Base-by-base conservation (phyloP, 768 basidiomycete genomes). In the Tylopilus intermedius region DNA sequence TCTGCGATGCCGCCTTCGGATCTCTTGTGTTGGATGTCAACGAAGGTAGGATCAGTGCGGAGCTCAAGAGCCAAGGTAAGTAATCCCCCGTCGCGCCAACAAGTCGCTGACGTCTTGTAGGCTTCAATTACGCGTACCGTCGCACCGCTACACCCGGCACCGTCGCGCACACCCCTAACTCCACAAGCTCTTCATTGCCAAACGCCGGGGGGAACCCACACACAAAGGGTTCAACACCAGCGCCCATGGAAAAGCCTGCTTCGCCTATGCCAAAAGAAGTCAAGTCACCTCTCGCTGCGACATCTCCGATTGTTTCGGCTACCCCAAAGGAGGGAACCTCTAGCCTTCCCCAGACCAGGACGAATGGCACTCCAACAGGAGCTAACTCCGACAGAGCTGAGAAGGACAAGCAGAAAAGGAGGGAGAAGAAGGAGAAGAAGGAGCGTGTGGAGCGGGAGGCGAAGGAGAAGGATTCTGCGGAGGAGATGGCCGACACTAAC, bases 51-150 rank as follows among this genome's bases (percentile, higher is more conserved):
- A 82, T 99, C 43, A 94, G 90, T 53, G 87, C 88, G 0, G 94
- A 98, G 66, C 78, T 94, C 56, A 94, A 88, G 72, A 90, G 88
- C 61, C 90, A 94, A 76, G 95, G 94, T 88, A 48, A 50, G 76
- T 68, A 30, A 13, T 51, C n/a, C 35, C 15, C 7, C 30, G 24
- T 55, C 41, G 27, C 41, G 22, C 38, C 24, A 27, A 14, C 18
- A 40, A 38, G 15, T 41, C 47, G 33, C 52, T 64, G 22, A 68
- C 5, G 26, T 30, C 14, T 21, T 2, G 53, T 22, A 94, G 93
- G 94, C 32, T 94, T 98, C 77, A 96, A 98, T 73, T 99, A 93
- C 59, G 90, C 90, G 2, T 95, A 95, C 69, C 85, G 94, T 54
- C 84, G 88, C 50, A 83, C 83, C 5, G 80, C 84, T 30, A 80